phyloP scores from a whole-genome alignment of 495 filamentous ascomycete genomes.

The Parachaetomium inaequale region DNA sequence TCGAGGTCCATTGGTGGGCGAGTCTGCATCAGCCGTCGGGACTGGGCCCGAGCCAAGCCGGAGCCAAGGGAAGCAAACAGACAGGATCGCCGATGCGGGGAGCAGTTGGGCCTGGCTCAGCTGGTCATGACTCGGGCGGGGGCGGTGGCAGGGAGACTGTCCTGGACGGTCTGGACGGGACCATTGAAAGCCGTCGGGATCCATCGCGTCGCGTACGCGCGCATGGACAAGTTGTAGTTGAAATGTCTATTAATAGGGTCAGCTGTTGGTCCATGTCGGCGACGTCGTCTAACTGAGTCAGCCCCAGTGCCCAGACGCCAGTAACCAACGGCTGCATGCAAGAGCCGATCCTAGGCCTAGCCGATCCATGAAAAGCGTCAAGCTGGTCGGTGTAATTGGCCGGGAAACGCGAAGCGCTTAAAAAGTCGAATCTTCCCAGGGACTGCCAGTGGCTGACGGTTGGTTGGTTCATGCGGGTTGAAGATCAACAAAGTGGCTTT shows the following conservation, averaged over 20 bases:
- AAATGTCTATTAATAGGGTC: conserved; percentile 2
- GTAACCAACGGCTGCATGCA: background rate
- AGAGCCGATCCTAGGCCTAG: too few species aligned
- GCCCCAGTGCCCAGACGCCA: too few species aligned
- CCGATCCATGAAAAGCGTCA: background rate
- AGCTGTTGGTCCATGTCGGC: background rate
- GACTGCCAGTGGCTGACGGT: background rate
- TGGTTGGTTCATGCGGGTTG: too few species aligned
- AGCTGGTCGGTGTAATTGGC: background rate
- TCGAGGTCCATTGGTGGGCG: background rate
- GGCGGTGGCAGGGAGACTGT: background rate
- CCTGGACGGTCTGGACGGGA: too few species aligned
- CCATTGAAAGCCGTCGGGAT: background rate
- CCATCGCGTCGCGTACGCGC: background rate
- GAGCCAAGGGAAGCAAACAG: background rate
- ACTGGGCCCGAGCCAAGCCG: background rate
- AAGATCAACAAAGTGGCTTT: too few species aligned
- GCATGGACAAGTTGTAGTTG: background rate
- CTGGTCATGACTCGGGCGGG: background rate
- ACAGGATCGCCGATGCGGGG: background rate
- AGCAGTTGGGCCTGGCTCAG: background rate
- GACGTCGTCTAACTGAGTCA: too few species aligned
- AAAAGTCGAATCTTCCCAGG: background rate
- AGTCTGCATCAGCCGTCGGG: background rate
- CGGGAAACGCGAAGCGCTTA: background rate